These are phyloP conservation scores for Xylaria sp. DNA, from an alignment of 2,329 filamentous ascomycete species.

Conservation along the genomic window DNA sequence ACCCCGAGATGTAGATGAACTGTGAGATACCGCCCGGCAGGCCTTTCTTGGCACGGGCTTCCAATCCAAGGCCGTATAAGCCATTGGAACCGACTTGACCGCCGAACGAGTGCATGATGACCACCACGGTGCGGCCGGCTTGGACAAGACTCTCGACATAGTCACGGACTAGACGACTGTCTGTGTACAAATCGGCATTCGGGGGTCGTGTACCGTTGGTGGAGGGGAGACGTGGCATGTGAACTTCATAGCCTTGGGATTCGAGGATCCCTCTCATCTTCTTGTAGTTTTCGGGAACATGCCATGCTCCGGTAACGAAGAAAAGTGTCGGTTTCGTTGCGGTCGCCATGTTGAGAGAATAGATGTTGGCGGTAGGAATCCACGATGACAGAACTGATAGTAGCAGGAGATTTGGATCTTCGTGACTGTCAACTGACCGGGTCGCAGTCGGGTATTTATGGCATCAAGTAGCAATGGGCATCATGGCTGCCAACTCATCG, in stretches of 20 bases:
- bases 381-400: neutral
- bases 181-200: constrained; percentile 19
- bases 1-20: constrained; percentile 24
- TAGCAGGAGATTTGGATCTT: neutral
- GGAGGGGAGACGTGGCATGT: constrained; percentile 16
- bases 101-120: constrained; percentile 28
- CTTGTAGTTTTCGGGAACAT: constrained; percentile 15
- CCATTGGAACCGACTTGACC: constrained; percentile 29
- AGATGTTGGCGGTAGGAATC: neutral
- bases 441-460: neutral
- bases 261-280: constrained; percentile 12
- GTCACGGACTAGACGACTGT: constrained; percentile 20
- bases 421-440: neutral
- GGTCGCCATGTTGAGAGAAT: neutral
- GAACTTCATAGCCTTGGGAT: constrained; percentile 16
- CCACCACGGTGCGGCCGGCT: constrained; percentile 19
- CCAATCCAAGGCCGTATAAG: constrained; percentile 18
- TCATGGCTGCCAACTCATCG: neutral
- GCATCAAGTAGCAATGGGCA: neutral
- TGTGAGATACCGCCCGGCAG: constrained; percentile 23
- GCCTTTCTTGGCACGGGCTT: constrained; percentile 13
- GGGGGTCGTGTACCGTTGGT: constrained; percentile 23
- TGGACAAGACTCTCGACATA: constrained; percentile 21
- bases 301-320: constrained; percentile 19
- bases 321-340: constrained; percentile 11